Evolutionary conservation across 2,329 filamentous ascomycete genomes (phyloP).

Genomic region (Pleomassaria siparia): DNA sequence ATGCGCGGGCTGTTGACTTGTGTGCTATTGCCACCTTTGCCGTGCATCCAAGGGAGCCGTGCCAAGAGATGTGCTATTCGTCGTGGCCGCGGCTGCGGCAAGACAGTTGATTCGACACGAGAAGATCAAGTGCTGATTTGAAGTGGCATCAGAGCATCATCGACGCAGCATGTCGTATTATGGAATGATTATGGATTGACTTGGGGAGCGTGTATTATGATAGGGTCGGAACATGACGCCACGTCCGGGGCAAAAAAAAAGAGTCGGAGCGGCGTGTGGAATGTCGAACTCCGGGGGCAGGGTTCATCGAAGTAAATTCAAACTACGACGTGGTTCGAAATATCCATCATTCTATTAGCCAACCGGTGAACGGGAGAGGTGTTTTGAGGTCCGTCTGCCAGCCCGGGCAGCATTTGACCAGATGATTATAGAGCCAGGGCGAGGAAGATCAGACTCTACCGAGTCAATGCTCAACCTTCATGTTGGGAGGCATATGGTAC

Average conservation of each 20-base stretch:
- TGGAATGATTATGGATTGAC: not conserved
- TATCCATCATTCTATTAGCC: no score
- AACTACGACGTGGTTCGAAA: no score
- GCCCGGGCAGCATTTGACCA: not conserved
- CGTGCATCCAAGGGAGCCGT: not conserved
- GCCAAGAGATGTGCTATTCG: not conserved
- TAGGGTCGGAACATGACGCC: not conserved
- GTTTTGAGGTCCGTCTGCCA: not conserved
- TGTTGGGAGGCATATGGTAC: constrained; percentile 43
- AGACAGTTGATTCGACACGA: not conserved
- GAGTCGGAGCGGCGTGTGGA: not conserved
- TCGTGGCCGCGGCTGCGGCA: not conserved
- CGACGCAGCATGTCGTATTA: not conserved
- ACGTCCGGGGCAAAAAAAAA: no score
- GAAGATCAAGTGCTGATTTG: not conserved
- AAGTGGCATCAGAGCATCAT: no score
- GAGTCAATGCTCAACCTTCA: constrained; percentile 44
- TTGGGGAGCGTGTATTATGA: not conserved
- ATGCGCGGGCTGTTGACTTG: not conserved
- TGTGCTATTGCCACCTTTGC: not conserved
- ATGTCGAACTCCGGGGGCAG: not conserved
- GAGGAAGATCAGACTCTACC: not conserved
- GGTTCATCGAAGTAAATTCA: not conserved
- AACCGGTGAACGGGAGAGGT: no score
- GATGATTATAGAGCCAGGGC: not conserved